Conservation (phyloP, 257 asterid species). For the Lycium barbarum region DNA sequence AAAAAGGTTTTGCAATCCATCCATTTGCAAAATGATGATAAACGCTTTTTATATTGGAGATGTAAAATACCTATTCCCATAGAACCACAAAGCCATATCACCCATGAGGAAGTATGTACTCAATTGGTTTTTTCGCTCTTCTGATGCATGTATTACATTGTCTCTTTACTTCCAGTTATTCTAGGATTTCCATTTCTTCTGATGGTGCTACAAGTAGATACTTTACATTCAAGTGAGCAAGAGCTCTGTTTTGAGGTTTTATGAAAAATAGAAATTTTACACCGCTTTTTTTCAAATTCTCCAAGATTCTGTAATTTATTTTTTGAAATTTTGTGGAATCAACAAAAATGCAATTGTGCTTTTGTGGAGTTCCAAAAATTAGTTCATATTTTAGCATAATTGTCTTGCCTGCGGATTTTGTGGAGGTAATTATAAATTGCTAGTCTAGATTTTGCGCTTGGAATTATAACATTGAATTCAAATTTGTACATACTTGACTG, state of each 20-base stretch:
- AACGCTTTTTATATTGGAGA: background rate
- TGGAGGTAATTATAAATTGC: background rate
- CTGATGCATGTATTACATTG: background rate
- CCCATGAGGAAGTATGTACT: background rate
- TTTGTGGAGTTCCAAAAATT: too few relatives aligned
- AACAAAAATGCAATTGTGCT: too few relatives aligned
- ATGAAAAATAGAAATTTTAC: background rate
- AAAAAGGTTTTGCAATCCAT: conserved; percentile 19
- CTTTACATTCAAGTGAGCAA: conserved; percentile 2
- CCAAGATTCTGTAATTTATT: too few relatives aligned
- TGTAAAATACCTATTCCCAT: background rate
- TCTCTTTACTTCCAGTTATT: conserved; percentile 13
- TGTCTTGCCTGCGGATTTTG: background rate
- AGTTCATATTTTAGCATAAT: background rate
- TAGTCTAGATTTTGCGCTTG: background rate
- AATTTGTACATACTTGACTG: background rate
- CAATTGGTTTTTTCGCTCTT: background rate
- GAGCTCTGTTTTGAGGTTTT: conserved; percentile 20
- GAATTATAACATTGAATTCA: background rate
- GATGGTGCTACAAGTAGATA: conserved; percentile 11
- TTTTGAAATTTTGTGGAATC: too few relatives aligned
- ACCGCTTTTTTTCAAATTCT: background rate
- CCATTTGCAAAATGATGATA: background rate
- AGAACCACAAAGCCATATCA: conserved; percentile 2
- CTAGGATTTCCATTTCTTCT: background rate